Evolutionary conservation across 2,329 filamentous ascomycete genomes (phyloP).

Genomic region (Chrysosphaeria jannelii): DNA sequence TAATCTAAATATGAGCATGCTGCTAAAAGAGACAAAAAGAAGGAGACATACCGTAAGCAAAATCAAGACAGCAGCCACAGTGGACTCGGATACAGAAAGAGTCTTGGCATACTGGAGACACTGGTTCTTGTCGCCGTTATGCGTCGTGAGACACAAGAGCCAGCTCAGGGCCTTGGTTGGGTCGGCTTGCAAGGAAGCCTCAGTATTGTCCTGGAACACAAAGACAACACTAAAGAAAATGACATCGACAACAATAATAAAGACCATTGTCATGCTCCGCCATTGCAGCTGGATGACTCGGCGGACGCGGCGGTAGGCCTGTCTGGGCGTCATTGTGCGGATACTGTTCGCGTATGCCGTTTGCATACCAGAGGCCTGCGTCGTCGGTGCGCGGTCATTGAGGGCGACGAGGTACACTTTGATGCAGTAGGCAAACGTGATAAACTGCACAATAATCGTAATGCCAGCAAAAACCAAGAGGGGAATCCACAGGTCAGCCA

Average conservation of each 20-base stretch:
- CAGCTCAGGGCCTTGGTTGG: constrained; percentile 26
- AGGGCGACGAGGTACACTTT: constrained; percentile 77
- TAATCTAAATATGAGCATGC: constrained; percentile 19
- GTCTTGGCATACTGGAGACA: constrained; percentile 30
- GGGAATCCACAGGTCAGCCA: constrained; percentile 75
- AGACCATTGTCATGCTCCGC: constrained; percentile 69
- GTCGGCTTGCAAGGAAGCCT: constrained; percentile 25
- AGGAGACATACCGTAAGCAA: constrained; percentile 44
- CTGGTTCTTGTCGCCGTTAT: constrained; percentile 26
- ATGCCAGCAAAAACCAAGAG: constrained; percentile 47
- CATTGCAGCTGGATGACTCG: constrained; percentile 79
- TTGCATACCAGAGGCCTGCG: constrained; percentile 38
- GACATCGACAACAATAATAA: constrained; percentile 72
- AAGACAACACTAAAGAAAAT: constrained; percentile 86
- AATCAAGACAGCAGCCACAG: constrained; percentile 53
- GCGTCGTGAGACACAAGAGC: constrained; percentile 36
- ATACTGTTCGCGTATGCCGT: constrained; percentile 51
- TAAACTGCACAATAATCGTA: constrained; percentile 52
- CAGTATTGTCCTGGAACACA: constrained; percentile 53
- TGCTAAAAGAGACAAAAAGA: constrained; percentile 9
- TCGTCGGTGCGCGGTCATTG: constrained; percentile 38
- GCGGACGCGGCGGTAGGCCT: constrained; percentile 63
- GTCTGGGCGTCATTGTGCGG: constrained; percentile 48
- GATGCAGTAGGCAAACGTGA: constrained; percentile 75
- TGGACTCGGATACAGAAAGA: constrained; percentile 44